A percentile compares a stretch with the other conserved stretches of the same genome.
Conservation (phyloP, 1,284 basidiomycete genomes). For the Microbotryum saponariae region DNA sequence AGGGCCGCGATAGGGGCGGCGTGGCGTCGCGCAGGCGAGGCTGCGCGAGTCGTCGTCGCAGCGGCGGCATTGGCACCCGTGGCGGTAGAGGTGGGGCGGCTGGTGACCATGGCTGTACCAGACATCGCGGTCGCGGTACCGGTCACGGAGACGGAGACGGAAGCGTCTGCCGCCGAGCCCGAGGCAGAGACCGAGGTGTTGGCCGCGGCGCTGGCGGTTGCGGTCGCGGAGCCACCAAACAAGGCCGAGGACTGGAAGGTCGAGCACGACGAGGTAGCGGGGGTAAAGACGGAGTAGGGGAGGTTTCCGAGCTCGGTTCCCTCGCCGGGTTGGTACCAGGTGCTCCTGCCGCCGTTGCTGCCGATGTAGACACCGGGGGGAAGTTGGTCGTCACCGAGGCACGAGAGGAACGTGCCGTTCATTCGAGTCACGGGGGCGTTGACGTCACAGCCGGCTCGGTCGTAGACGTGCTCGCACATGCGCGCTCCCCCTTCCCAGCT, state of each 20-base stretch:
- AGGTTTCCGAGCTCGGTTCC: background rate
- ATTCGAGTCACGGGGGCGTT: constrained; percentile 53
- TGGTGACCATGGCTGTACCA: no score
- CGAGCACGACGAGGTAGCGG: constrained; percentile 1
- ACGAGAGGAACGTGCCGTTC: constrained; percentile 53
- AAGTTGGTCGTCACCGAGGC: constrained; percentile 57
- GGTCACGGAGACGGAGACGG: no score
- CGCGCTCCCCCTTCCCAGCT: constrained; percentile 49
- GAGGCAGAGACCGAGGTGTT: no score
- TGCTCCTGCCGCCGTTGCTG: constrained; percentile 29
- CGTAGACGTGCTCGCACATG: constrained; percentile 34
- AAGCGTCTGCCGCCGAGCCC: no score
- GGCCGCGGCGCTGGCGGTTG: no score
- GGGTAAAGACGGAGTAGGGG: background rate
- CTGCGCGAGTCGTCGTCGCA: no score
- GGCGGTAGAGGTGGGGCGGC: no score
- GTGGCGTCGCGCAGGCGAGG: no score
- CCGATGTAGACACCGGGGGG: constrained; percentile 52
- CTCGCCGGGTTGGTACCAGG: constrained; percentile 31
- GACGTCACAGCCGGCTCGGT: constrained; percentile 55
- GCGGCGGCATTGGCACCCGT: no score
- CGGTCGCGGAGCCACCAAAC: background rate
- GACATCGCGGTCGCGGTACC: no score
- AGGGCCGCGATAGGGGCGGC: no score
- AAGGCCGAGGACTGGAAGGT: constrained; percentile 1